These are phyloP conservation scores for Martensiomyces pterosporus DNA, from an alignment of 192 early-diverging fungal species.

Conservation along the genomic window DNA sequence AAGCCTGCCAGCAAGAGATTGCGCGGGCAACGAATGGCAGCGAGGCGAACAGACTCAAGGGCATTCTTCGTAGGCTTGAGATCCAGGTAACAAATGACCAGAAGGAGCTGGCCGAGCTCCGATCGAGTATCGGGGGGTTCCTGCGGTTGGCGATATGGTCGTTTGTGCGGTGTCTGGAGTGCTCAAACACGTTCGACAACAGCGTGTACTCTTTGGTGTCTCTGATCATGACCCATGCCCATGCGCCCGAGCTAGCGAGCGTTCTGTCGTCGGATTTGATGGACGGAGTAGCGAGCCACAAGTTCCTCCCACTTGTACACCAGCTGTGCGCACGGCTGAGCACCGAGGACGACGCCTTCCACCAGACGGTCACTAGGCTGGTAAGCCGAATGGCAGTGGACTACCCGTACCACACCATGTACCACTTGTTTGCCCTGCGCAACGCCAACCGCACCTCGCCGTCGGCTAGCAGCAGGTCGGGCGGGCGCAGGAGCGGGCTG, in stretches of 20 bases:
- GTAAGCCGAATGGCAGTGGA: conserved; percentile 39
- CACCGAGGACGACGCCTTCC: conserved; percentile 28
- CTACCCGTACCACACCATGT: conserved; percentile 43
- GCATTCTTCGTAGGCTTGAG: conserved; percentile 30
- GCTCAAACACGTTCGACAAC: conserved; percentile 32
- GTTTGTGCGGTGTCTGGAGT: conserved; percentile 34
- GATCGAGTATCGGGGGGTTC: conserved; percentile 27
- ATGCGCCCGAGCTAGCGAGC: conserved; percentile 19
- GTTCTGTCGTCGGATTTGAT: conserved; percentile 12
- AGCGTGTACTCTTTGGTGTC: conserved; percentile 38
- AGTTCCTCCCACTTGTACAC: conserved; percentile 43
- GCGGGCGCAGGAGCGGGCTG: conserved; percentile 4
- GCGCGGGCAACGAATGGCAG: conserved; percentile 2
- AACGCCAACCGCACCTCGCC: conserved; percentile 38
- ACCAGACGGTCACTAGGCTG: conserved; percentile 12
- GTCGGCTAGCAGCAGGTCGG: neutral
- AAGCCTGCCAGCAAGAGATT: conserved; percentile 31
- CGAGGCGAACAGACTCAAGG: conserved; percentile 17
- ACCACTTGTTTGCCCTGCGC: conserved; percentile 42
- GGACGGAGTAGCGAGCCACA: conserved; percentile 37
- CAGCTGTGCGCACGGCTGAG: conserved; percentile 48
- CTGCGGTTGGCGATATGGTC: conserved; percentile 40
- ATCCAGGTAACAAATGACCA: conserved; percentile 34
- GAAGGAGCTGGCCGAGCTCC: conserved; percentile 26
- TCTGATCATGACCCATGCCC: conserved; percentile 38